phyloP scores from a whole-genome alignment of 345 rosid species.

The Ceriops zippeliana region DNA sequence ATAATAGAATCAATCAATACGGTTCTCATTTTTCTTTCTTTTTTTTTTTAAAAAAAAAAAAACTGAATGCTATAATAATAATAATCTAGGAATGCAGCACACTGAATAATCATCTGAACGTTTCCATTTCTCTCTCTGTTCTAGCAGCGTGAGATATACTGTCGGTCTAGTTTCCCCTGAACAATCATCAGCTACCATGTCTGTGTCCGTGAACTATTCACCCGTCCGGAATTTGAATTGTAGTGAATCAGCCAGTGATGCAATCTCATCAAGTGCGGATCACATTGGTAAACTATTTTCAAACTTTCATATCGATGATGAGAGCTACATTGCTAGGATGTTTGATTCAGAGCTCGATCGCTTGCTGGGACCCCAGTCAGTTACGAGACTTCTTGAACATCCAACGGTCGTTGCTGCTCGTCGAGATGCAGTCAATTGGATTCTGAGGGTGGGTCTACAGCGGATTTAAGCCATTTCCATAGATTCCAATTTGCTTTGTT shows the following conservation, averaged over 20 bases:
- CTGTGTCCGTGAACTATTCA: too few relatives aligned
- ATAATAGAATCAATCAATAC: too few relatives aligned
- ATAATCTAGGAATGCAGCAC: too few relatives aligned
- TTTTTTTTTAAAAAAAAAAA: too few relatives aligned
- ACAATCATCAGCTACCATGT: too few relatives aligned
- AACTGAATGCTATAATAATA: too few relatives aligned
- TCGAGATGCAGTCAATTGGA: constrained; percentile 36
- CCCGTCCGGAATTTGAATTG: constrained; percentile 17
- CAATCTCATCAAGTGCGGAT: constrained; percentile 8
- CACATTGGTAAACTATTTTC: constrained; percentile 9
- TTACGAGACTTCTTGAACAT: constrained; percentile 3
- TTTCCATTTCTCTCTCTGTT: too few relatives aligned
- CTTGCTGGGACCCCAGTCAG: constrained; percentile 12
- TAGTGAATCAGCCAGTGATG: constrained; percentile 26
- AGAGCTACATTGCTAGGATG: constrained; percentile 12
- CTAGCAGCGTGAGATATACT: too few relatives aligned
- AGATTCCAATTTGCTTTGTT: not conserved
- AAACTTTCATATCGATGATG: constrained; percentile 13
- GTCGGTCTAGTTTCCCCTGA: too few relatives aligned
- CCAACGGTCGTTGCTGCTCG: constrained; percentile 23
- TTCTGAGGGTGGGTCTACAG: constrained; percentile 23
- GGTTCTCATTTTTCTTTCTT: too few relatives aligned
- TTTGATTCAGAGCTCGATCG: constrained; percentile 36
- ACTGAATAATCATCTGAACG: too few relatives aligned
- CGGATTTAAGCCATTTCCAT: too few relatives aligned